These are phyloP conservation scores for Globisporangium cystogenes DNA, from an alignment of 352 stramenopile species.

Conservation along the genomic window DNA sequence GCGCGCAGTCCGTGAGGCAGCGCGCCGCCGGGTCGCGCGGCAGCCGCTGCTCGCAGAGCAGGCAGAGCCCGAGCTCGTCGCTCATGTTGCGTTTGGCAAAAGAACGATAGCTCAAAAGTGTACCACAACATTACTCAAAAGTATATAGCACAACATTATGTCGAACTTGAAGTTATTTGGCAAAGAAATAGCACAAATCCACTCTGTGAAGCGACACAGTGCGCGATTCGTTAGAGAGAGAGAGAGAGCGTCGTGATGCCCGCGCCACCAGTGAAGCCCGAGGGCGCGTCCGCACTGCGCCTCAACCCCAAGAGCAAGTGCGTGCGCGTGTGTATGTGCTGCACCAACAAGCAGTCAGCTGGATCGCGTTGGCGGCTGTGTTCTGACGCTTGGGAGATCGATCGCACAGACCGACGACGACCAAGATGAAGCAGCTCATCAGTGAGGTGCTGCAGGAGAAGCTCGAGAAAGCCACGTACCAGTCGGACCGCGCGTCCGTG, in stretches of 20 bases:
- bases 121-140: no score
- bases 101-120: no score
- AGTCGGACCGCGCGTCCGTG: constrained; percentile 65
- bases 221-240: background rate
- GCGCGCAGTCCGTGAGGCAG: constrained; percentile 70
- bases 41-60: constrained; percentile 48
- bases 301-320: constrained; percentile 58
- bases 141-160: no score
- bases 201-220: background rate
- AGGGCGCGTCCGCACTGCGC: constrained; percentile 37
- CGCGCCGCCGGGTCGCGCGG: constrained; percentile 25
- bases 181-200: no score
- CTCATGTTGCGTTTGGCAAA: no score
- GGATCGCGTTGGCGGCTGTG: no score
- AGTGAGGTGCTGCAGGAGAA: constrained; percentile 60
- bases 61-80: constrained; percentile 25
- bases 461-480: constrained; percentile 51
- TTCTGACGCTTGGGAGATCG: background rate
- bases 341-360: background rate
- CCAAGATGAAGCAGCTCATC: constrained; percentile 80
- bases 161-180: no score
- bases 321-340: background rate
- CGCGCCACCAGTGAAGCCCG: constrained; percentile 22
- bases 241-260: constrained; percentile 27
- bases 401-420: constrained; percentile 47